Evolutionary conservation across 2,329 filamentous ascomycete genomes (phyloP).

Genomic region (Fusarium mexicanum): DNA sequence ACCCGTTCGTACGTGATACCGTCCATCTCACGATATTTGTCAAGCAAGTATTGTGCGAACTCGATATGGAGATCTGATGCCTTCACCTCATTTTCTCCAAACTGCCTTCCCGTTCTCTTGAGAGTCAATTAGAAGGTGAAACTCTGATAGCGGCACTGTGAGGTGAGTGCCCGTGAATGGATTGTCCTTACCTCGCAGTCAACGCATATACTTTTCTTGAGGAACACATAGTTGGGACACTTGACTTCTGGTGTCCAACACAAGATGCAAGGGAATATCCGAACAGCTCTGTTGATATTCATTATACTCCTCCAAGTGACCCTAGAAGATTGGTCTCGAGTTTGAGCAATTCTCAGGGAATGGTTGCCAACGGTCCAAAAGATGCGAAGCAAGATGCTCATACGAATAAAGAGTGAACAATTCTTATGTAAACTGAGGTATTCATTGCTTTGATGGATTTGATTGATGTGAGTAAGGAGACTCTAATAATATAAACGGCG

Average conservation of each 20-base stretch:
- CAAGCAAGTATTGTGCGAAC: conserved; percentile 40
- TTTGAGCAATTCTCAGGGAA: background rate
- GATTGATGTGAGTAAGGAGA: background rate
- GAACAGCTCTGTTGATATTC: conserved; percentile 27
- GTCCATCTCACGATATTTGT: conserved; percentile 35
- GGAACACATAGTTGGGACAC: conserved; percentile 41
- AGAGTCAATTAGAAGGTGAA: conserved; percentile 2
- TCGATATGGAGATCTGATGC: conserved; percentile 38
- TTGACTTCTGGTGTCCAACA: conserved; percentile 40
- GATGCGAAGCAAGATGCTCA: background rate
- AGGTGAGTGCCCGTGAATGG: background rate
- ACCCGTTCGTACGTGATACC: conserved; percentile 39
- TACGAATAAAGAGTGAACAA: background rate
- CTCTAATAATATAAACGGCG: background rate
- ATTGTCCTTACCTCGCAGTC: conserved; percentile 37
- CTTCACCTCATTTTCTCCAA: conserved; percentile 19
- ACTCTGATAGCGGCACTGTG: background rate
- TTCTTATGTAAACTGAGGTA: background rate
- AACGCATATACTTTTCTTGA: conserved; percentile 36
- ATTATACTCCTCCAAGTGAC: conserved; percentile 13
- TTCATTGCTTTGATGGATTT: background rate
- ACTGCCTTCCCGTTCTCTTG: conserved; percentile 23
- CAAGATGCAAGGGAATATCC: conserved; percentile 34
- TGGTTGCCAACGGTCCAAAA: background rate
- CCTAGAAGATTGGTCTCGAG: background rate